Conservation (phyloP, 129 eudicot genomes). For the Ambrosia artemisiifolia region DNA sequence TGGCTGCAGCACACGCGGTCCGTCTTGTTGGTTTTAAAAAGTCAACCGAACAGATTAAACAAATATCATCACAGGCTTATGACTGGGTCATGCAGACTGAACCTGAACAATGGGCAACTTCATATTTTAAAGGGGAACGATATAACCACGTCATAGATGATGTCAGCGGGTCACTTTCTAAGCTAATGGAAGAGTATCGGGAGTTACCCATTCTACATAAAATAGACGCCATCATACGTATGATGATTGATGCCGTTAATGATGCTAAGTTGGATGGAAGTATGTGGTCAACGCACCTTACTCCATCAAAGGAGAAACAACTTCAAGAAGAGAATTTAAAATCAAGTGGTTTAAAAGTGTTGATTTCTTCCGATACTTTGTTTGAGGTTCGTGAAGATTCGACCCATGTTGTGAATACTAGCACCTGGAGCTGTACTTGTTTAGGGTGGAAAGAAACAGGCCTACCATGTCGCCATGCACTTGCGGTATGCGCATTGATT, state of each 20-base stretch:
- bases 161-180: slow-evolving; percentile 40
- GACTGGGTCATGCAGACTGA: slow-evolving; percentile 76
- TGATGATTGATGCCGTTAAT: slow-evolving; percentile 33
- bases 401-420: slow-evolving; percentile 65
- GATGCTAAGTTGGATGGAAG: slow-evolving; percentile 47
- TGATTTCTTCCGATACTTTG: slow-evolving; percentile 62
- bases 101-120: slow-evolving; percentile 61
- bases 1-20: slow-evolving; percentile 68
- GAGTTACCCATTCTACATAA: slow-evolving; percentile 54
- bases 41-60: slow-evolving; percentile 55
- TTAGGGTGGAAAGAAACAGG: slow-evolving; percentile 64
- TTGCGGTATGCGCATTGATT: slow-evolving; percentile 53
- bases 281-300: slow-evolving; percentile 53
- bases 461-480: slow-evolving; percentile 74
- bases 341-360: slow-evolving; percentile 56
- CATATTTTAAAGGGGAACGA: slow-evolving; percentile 57
- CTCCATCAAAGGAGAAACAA: slow-evolving; percentile 59
- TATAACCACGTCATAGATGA: slow-evolving; percentile 52
- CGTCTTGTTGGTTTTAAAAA: slow-evolving; percentile 48
- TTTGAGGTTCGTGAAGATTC: slow-evolving; percentile 79
- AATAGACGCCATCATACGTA: slow-evolving; percentile 55
- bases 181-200: slow-evolving; percentile 50
- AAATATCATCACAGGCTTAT: slow-evolving; percentile 57
- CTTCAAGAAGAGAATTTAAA: slow-evolving; percentile 47
- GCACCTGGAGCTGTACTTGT: slow-evolving; percentile 73